These are phyloP conservation scores for Linum usitatissimum DNA, from an alignment of 345 rosid genomes.

Conservation along the genomic window DNA sequence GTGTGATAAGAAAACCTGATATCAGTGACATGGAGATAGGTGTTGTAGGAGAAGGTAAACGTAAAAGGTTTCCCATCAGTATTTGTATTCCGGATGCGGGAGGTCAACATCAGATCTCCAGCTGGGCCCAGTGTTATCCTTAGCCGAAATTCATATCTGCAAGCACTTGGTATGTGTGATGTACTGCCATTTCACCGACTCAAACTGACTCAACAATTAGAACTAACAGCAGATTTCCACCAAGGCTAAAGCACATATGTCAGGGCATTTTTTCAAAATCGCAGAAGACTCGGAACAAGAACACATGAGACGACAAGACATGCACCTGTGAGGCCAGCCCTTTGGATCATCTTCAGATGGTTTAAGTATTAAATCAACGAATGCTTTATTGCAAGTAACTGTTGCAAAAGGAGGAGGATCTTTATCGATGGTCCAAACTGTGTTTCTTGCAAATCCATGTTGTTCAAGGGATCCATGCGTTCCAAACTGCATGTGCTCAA, in stretches of 20 bases:
- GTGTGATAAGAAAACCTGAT: slow-evolving; percentile 15
- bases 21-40: slow-evolving; percentile 21
- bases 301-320: not conserved
- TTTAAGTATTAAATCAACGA: slow-evolving; percentile 20
- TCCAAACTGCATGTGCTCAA: slow-evolving; percentile 17
- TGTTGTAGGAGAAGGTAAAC: slow-evolving; percentile 23
- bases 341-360: slow-evolving; percentile 19
- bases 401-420: slow-evolving; percentile 22
- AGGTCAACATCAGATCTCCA: slow-evolving; percentile 27
- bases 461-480: slow-evolving; percentile 19
- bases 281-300: not conserved
- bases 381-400: slow-evolving; percentile 13
- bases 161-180: not conserved
- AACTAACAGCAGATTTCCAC: not conserved
- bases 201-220: not conserved
- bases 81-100: slow-evolving; percentile 25
- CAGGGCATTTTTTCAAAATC: not conserved
- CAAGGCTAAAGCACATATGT: not conserved
- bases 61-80: slow-evolving; percentile 25
- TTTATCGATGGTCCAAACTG: slow-evolving; percentile 17
- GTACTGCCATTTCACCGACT: not conserved
- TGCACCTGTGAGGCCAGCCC: slow-evolving; percentile 27
- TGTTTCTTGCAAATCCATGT: slow-evolving; percentile 29
- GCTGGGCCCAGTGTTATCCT: slow-evolving; percentile 22
- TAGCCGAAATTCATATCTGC: slow-evolving; percentile 24